Evolutionary conservation across 768 basidiomycete species (phyloP).

Genomic region (Collybia mongolica): DNA sequence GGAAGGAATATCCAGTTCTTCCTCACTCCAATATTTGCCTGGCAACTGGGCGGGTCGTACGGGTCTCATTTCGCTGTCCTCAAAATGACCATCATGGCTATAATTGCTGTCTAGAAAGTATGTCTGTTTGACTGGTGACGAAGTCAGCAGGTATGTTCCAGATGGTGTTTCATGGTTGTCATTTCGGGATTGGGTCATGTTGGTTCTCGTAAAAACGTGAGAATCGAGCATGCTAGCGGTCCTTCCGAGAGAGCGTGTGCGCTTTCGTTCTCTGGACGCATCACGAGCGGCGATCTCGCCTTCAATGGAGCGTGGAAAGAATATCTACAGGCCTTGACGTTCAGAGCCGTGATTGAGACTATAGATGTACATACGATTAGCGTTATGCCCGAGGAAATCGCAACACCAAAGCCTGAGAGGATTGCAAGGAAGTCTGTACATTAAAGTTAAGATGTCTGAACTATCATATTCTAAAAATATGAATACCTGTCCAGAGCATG

Average conservation of each 20-base stretch:
- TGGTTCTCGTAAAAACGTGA: slow-evolving; percentile 14
- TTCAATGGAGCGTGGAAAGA: slow-evolving; percentile 80
- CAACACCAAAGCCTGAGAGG: slow-evolving; percentile 55
- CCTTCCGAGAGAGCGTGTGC: slow-evolving; percentile 25
- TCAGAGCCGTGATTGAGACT: not conserved
- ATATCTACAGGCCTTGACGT: slow-evolving; percentile 50
- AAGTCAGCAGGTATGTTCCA: slow-evolving; percentile 31
- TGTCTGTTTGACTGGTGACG: slow-evolving; percentile 29
- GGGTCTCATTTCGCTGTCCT: slow-evolving; percentile 2
- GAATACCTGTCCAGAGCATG: slow-evolving; percentile 49
- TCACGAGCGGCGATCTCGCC: slow-evolving; percentile 58
- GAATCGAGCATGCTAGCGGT: slow-evolving; percentile 20
- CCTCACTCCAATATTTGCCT: slow-evolving; percentile 24
- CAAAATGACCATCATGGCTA: slow-evolving; percentile 17
- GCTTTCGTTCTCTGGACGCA: slow-evolving; percentile 38
- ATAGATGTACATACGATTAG: slow-evolving; percentile 50
- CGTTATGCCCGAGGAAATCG: slow-evolving; percentile 72
- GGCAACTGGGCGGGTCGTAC: slow-evolving; percentile 15
- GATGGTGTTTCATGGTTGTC: slow-evolving; percentile 9
- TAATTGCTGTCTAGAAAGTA: slow-evolving; percentile 19
- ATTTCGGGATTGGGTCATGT: slow-evolving; percentile 14
- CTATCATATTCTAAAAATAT: not conserved
- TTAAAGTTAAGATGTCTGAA: not conserved
- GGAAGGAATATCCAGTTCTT: slow-evolving; percentile 25
- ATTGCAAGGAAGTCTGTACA: slow-evolving; percentile 57